Evolutionary conservation across 2,329 filamentous ascomycete species (phyloP).

Genomic region (Trichoderma sp.): DNA sequence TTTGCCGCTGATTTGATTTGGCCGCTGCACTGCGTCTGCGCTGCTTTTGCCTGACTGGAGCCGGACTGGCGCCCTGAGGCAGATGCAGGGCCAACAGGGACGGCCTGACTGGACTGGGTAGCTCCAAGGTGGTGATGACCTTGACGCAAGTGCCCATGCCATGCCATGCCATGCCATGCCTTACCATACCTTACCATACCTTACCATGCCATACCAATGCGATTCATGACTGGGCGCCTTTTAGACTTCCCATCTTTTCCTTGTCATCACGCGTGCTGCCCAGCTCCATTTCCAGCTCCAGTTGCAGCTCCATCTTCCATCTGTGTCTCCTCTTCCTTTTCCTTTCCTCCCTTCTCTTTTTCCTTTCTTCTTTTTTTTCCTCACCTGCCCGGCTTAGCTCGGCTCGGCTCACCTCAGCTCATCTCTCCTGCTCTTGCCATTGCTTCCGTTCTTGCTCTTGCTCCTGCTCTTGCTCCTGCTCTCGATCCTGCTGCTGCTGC

Average conservation of each 20-base stretch:
- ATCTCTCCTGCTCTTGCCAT: not conserved
- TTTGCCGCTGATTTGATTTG: slow-evolving; percentile 1
- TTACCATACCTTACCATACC: not conserved
- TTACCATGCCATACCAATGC: not conserved
- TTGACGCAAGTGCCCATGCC: slow-evolving; percentile 9
- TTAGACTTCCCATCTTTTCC: not conserved
- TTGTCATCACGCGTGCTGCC: slow-evolving; percentile 2
- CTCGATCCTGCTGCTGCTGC: not conserved
- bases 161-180: not conserved
- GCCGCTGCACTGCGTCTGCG: not conserved
- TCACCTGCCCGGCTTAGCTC: not conserved
- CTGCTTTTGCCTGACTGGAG: not conserved
- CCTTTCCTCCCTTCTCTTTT: not conserved
- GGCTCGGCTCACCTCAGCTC: not conserved
- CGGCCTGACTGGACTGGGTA: not conserved
- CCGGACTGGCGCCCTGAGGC: not conserved
- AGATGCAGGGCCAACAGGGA: slow-evolving; percentile 1
- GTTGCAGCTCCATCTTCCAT: not conserved
- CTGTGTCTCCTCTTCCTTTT: not conserved
- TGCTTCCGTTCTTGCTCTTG: not conserved
- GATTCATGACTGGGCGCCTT: not conserved
- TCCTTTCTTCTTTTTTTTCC: not conserved
- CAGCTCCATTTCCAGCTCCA: not conserved
- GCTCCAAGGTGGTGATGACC: not conserved
- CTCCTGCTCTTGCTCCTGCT: not conserved